A percentile compares a stretch with the other conserved stretches of the same genome.
Evolutionary conservation across 2,329 filamentous ascomycete species (phyloP).

Genomic region (Leptographium galeiforme): DNA sequence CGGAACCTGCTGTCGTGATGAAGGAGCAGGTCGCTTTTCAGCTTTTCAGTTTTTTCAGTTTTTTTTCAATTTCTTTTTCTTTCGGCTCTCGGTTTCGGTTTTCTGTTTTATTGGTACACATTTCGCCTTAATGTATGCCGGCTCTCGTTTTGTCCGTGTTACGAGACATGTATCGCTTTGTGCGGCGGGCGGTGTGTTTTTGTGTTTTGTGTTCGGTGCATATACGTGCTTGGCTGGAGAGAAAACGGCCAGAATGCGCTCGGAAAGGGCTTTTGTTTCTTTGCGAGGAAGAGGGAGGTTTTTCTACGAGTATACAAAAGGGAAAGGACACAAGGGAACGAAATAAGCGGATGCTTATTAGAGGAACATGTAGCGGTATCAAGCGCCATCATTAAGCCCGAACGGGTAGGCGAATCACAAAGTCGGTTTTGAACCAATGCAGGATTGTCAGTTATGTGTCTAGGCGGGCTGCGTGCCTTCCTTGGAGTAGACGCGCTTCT

Average conservation of each 20-base stretch:
- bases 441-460: too few species aligned
- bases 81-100: background rate
- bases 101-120: background rate
- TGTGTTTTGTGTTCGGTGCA: too few species aligned
- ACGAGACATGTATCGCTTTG: too few species aligned
- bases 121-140: too few species aligned
- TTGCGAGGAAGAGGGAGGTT: background rate
- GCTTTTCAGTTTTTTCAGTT: background rate
- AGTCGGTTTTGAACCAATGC: too few species aligned
- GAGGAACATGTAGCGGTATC: background rate
- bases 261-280: too few species aligned
- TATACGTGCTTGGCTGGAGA: too few species aligned
- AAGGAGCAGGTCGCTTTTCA: background rate
- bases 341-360: background rate
- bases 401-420: too few species aligned
- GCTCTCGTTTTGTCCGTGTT: too few species aligned
- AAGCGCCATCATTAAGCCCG: background rate
- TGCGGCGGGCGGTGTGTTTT: too few species aligned
- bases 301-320: background rate
- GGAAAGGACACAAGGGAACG: background rate
- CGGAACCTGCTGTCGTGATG: constrained; percentile 54
- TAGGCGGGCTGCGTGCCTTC: constrained; percentile 10
- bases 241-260: background rate
- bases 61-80: background rate
- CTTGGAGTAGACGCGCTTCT: constrained; percentile 26